These are phyloP conservation scores for Pelargonium australe DNA, from an alignment of 441 rosid species.

Conservation along the genomic window DNA sequence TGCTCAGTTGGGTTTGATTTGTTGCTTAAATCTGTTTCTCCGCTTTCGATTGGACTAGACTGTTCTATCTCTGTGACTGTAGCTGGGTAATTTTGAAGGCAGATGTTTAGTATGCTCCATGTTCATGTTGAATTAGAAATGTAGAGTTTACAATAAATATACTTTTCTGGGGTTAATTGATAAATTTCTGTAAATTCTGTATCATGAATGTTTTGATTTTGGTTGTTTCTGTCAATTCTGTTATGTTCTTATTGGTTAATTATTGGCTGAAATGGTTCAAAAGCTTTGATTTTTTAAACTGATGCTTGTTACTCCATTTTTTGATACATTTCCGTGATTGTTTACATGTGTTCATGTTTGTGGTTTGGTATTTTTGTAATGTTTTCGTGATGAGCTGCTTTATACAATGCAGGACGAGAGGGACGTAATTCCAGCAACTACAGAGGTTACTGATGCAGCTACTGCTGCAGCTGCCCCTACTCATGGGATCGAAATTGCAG, in stretches of 20 bases:
- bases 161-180: background rate
- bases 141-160: background rate
- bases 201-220: background rate
- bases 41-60: background rate
- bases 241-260: background rate
- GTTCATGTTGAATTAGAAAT: background rate
- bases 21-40: background rate
- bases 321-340: too few species aligned
- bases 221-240: background rate
- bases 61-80: background rate
- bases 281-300: background rate
- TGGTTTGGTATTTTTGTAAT: too few species aligned
- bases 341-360: too few species aligned
- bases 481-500: slow-evolving; percentile 81
- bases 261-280: background rate
- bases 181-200: background rate
- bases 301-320: too few species aligned
- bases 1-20: background rate
- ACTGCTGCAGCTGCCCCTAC: slow-evolving; percentile 35
- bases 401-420: slow-evolving; percentile 54
- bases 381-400: slow-evolving; percentile 1
- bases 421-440: slow-evolving; percentile 52
- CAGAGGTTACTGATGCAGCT: slow-evolving; percentile 34
- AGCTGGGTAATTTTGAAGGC: background rate
- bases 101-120: background rate